Evolutionary conservation across 1,139 yeast species (phyloP), one percentile per base, ranked within the genome.

Genomic region (Hyphopichia khmerensis): DNA sequence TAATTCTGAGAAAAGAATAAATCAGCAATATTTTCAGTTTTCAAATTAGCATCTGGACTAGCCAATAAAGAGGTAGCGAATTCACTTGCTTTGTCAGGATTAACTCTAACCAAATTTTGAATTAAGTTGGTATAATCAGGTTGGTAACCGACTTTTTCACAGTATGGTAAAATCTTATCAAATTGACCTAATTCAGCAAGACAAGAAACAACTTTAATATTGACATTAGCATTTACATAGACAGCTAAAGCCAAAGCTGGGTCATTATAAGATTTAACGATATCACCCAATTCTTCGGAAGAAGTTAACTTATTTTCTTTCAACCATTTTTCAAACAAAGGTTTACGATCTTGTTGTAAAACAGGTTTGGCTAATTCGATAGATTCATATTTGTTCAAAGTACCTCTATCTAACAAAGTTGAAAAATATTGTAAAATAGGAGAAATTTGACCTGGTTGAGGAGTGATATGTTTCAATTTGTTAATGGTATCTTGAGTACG

Each of bases 51-150:
- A 39, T 80, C 82, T 24, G 80, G 79, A 40, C 80, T 72, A 52
- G 82, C 77, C 51, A 89, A 80, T 48, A 95, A 77, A 50, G 90
- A 87, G 36, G 91, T 84, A 13, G 99, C 98, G 71, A 95, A 93
- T 65, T 93, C 99, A 43, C 96, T 88, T 24, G 97, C 99, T 65
- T 89, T 89, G 59, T 95, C 99, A n/a, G 99, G 97, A 60, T 87
- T 90, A 37, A 87, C 83, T 64, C 97, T 82, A 40, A 93, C 84
- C 59, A 95, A 80, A 66, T 89, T 88, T 64, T 95, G 97, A 56
- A 95, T 81, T 68, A 95, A 77, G 49, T 88, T 87, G 40, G 95
- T 80, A 66, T 83, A 95, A 67, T 95, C 96, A 45, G 99, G 98
- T 53, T 81, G 80, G 69, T 85, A 93, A 48, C 83, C 83, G 46